Base-by-base conservation (phyloP, 2,329 filamentous ascomycete genomes). In the Talaromyces sp. region DNA sequence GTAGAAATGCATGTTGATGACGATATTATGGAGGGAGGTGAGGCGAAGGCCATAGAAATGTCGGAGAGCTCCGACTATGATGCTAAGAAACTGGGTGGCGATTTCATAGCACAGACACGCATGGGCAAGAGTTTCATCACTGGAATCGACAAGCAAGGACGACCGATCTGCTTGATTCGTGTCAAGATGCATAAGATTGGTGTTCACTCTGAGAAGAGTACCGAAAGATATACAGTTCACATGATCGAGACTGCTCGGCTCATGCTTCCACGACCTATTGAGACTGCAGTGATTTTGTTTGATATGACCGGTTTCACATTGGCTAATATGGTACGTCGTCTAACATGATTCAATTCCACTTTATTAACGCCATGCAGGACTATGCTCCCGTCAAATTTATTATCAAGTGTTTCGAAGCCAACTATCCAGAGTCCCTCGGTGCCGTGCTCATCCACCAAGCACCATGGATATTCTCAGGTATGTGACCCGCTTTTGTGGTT, bases 391-490 rank as follows among this genome's bases (percentile, higher is more conserved):
- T 99, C 65, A 99, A 97, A 74, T 99, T 98, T 80, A 97, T 99
- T 90, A 97, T 99, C 78, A 96, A 97, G 79, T 97, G 93, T 78
- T 99, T 99, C 74, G 95, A 99, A 81, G 95, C 95, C 67, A 98
- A 99, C 77, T 99, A 98, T 72, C 95, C 95, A 0, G 95, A 99
- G 78, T 94, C 88, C 57, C 84, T 99, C 1, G 95, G 94, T 33
- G 86, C 90, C 2, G 92, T 98, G 2, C 85, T 98, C 54, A 92
- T 99, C 43, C 95, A 99, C 83, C 97, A 97, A 77, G 89, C 95
- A 0, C 95, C 95, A 3, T 99, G 95, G 95, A 82, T 99, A 54
- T 99, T 99, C 81, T 93, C 96, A 82, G 90, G 91, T 89, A 78
- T 63, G 83, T 78, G 25, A 22, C 41, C 27, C 37, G 66, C 10